Evolutionary conservation across 768 basidiomycete genomes (phyloP), one percentile per base, ranked within the genome.

Genomic region (Lactarius indigo): DNA sequence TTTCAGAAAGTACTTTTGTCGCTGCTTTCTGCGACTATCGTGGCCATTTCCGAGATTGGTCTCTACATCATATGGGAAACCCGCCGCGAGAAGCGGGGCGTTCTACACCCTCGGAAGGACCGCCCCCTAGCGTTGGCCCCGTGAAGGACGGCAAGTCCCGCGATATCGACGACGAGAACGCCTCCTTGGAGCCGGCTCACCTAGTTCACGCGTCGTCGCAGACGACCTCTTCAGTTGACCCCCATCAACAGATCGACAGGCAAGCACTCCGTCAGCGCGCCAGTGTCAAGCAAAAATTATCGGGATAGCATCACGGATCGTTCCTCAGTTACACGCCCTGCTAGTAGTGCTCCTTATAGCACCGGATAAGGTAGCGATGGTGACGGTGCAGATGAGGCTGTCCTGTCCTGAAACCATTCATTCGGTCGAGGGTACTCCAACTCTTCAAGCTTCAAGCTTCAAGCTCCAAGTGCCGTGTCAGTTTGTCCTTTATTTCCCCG

Each of bases 41-140:
- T 93, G 28, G 90, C 90, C 6, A 75, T 85, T 3, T 81, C 92
- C 13, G 91, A 94, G 75, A 83, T 82, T 23, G 78, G 85, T 1
- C 78, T 94, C 15, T 92, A 86, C 75, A 78, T 90, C 68, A 89
- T 92, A 42, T 92, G 88, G 89, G 81, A 86, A 66, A 84, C 85
- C 35, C 80, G 84, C 23, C 35, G 60, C 20, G 31, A 23, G 33
- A 31, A 23, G 47, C 12, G 23, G 23, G 30, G 33, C 37, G 8
- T 28, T 33, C 23, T 33, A 3, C 30, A 28, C 44, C 50, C 17
- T 23, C 50, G 20, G 13, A 42, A 26, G 17, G 31, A 52, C 57
- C 1, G 2, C 23, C 47, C 17, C 6, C 3, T 9, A 17, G 6
- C 9, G 33, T 13, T 28, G 1, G 26, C 23, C 10, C 60, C 59